These are phyloP conservation scores for Penicillium frequentans DNA, from an alignment of 2,329 filamentous ascomycete genomes.

Conservation along the genomic window DNA sequence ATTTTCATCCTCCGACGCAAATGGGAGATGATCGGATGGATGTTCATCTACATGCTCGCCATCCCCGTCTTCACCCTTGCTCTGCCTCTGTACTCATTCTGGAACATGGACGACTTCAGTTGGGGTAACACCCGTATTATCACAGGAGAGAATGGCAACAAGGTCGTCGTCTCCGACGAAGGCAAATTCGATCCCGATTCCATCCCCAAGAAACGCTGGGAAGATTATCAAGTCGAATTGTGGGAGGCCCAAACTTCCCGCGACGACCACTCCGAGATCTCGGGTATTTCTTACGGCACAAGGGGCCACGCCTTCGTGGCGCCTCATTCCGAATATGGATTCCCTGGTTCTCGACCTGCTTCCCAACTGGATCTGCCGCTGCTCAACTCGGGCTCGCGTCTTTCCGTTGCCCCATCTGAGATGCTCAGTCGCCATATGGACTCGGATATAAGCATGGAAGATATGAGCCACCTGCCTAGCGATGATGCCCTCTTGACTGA, in stretches of 20 bases:
- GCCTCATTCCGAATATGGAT: slow-evolving; percentile 69
- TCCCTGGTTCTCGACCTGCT: slow-evolving; percentile 61
- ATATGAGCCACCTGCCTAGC: slow-evolving; percentile 73
- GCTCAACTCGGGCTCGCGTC: slow-evolving; percentile 61
- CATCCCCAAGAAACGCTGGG: slow-evolving; percentile 98
- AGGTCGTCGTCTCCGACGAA: slow-evolving; percentile 92
- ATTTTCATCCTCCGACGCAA: slow-evolving; percentile 96
- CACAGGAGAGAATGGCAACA: slow-evolving; percentile 87
- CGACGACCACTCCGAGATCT: slow-evolving; percentile 82
- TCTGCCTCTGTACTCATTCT: slow-evolving; percentile 92
- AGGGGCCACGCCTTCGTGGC: slow-evolving; percentile 63
- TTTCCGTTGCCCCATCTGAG: slow-evolving; percentile 79
- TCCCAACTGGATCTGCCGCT: slow-evolving; percentile 56
- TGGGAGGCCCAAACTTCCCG: slow-evolving; percentile 92
- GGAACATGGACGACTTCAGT: slow-evolving; percentile 99
- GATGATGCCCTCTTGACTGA: slow-evolving; percentile 90
- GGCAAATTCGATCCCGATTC: slow-evolving; percentile 93
- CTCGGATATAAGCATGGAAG: slow-evolving; percentile 74
- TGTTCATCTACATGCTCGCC: slow-evolving; percentile 91
- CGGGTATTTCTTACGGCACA: slow-evolving; percentile 92
- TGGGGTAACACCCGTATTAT: slow-evolving; percentile 99
- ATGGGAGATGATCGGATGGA: slow-evolving; percentile 99
- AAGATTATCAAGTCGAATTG: slow-evolving; percentile 96
- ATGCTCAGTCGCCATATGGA: slow-evolving; percentile 65
- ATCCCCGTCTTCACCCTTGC: slow-evolving; percentile 90